phyloP scores from a whole-genome alignment of 768 basidiomycete genomes.

The Lentinus tigrinus region DNA sequence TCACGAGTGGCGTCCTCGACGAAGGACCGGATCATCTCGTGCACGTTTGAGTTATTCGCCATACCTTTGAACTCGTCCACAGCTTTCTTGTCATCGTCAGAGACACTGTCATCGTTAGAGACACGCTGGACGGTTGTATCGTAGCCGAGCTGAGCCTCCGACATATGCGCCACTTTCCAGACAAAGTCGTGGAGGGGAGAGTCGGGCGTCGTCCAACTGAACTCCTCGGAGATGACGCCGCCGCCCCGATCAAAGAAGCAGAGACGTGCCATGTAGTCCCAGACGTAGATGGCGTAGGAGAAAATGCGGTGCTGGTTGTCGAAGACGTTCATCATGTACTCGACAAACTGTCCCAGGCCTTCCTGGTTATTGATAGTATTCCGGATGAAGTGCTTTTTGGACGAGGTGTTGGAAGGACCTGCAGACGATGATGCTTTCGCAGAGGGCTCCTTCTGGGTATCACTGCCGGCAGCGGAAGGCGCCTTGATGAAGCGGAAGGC shows the following conservation, averaged over 20 bases:
- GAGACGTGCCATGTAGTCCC: neutral
- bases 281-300: neutral
- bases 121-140: neutral
- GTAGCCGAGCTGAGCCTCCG: neutral
- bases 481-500: neutral
- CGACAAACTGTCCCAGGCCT: neutral
- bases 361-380: neutral
- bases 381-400: neutral
- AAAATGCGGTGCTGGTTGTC: neutral
- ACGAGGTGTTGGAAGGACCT: neutral
- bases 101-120: no score
- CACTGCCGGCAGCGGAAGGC: no score
- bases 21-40: neutral
- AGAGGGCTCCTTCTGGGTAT: neutral
- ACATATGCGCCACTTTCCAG: neutral
- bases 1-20: neutral
- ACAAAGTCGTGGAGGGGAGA: neutral
- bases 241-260: neutral
- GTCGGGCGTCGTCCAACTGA: neutral
- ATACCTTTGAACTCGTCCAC: neutral
- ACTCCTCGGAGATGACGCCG: neutral
- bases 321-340: neutral
- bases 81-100: no score
- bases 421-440: neutral
- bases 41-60: neutral